These are phyloP conservation scores for Aspergillus avenaceus DNA, from an alignment of 495 filamentous ascomycete genomes.

Conservation along the genomic window DNA sequence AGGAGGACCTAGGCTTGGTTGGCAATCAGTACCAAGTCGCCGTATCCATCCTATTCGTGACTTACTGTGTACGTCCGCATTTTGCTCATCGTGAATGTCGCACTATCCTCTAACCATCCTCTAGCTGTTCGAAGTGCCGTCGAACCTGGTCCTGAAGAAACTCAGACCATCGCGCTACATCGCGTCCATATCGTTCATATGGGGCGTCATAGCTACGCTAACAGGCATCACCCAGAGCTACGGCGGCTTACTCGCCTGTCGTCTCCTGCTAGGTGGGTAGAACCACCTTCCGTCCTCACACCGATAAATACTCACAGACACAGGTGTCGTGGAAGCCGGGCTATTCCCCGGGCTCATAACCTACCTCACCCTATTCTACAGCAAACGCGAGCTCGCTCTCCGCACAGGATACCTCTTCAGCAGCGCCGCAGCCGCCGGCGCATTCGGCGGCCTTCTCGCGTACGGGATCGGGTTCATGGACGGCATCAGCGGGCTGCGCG, in stretches of 20 bases:
- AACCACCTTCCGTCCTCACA: not conserved
- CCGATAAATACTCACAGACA: not conserved
- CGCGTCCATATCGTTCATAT: constrained; percentile 54
- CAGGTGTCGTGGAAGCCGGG: constrained; percentile 49
- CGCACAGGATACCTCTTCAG: constrained; percentile 75
- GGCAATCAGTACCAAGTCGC: constrained; percentile 66
- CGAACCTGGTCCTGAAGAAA: constrained; percentile 76
- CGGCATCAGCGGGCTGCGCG: constrained; percentile 55
- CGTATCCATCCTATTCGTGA: constrained; percentile 71
- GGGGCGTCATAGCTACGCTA: constrained; percentile 69
- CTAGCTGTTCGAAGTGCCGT: constrained; percentile 42
- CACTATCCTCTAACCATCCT: constrained; percentile 1
- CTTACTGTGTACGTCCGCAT: constrained; percentile 48
- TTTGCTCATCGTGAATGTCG: not conserved
- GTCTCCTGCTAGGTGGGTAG: constrained; percentile 48
- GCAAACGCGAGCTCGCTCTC: constrained; percentile 66
- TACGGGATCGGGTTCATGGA: constrained; percentile 72
- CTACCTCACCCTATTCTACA: constrained; percentile 76
- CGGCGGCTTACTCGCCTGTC: constrained; percentile 50
- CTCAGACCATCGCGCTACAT: constrained; percentile 73
- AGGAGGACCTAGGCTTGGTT: constrained; percentile 58
- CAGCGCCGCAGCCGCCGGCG: constrained; percentile 69
- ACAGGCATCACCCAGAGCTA: constrained; percentile 62
- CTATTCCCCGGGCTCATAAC: constrained; percentile 54
- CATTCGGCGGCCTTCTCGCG: constrained; percentile 70